A percentile compares a stretch with the other conserved stretches of the same genome.
These are phyloP conservation scores for Cladophialophora bantiana DNA, from an alignment of 2,329 filamentous ascomycete species.

Conservation along the genomic window DNA sequence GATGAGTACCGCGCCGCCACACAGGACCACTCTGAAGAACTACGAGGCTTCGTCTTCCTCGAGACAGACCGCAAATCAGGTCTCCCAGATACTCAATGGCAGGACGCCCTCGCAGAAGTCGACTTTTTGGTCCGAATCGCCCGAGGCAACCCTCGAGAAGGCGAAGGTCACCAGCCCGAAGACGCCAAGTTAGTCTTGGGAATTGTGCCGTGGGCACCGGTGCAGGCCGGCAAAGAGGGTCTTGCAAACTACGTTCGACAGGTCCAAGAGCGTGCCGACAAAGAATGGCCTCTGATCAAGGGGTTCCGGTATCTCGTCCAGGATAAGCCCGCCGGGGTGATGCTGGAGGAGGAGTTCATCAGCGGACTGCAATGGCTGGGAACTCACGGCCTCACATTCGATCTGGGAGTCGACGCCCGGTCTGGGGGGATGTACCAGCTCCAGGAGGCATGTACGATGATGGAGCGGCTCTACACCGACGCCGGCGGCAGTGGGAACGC, in stretches of 20 bases:
- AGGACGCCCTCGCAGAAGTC: conserved; percentile 74
- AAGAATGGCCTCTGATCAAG: conserved; percentile 66
- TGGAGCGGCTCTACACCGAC: conserved; percentile 66
- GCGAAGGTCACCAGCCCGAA: conserved; percentile 63
- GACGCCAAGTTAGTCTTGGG: conserved; percentile 68
- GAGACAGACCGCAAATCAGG: conserved; percentile 79
- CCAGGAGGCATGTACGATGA: conserved; percentile 73
- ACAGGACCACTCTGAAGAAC: conserved; percentile 47
- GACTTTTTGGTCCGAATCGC: conserved; percentile 71
- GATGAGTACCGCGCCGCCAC: conserved; percentile 65
- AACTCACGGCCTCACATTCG: conserved; percentile 72
- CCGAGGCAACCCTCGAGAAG: conserved; percentile 62
- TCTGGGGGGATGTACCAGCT: conserved; percentile 76
- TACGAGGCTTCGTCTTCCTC: conserved; percentile 79
- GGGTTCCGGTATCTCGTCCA: conserved; percentile 87
- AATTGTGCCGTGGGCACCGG: conserved; percentile 84
- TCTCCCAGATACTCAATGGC: conserved; percentile 65
- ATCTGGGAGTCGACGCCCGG: conserved; percentile 82
- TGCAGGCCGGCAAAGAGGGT: conserved; percentile 67
- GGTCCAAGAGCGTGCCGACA: conserved; percentile 66
- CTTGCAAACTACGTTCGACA: conserved; percentile 70
- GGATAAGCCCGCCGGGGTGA: conserved; percentile 71
- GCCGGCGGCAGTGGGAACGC: conserved; percentile 54
- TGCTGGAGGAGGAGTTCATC: conserved; percentile 70
- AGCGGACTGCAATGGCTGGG: conserved; percentile 71